Evolutionary conservation across 768 basidiomycete species (phyloP).

Genomic region (Rhodotorula graminis): DNA sequence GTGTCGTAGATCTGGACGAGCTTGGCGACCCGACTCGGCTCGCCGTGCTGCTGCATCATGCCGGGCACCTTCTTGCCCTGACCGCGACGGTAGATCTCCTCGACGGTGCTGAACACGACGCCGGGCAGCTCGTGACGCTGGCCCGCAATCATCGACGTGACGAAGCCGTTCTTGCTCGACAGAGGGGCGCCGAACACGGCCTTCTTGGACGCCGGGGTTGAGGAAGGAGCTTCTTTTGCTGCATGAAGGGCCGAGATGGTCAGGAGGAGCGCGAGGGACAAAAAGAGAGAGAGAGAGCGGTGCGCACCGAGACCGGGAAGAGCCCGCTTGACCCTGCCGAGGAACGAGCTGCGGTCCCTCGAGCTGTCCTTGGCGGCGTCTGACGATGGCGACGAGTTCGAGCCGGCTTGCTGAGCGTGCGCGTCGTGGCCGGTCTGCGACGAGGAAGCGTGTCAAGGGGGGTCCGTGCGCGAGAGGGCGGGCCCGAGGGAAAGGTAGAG

Average conservation of each 20-base stretch:
- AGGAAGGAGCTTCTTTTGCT: slow-evolving; percentile 12
- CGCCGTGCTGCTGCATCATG: slow-evolving; percentile 52
- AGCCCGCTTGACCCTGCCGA: slow-evolving; percentile 19
- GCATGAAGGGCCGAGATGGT: neutral
- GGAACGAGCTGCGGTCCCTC: slow-evolving; percentile 13
- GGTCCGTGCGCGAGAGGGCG: no score
- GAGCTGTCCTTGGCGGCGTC: neutral
- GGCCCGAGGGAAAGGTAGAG: no score
- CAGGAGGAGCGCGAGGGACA: neutral
- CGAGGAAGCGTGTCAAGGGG: neutral
- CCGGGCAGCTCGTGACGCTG: slow-evolving; percentile 40
- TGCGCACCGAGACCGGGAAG: neutral
- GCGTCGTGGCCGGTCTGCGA: slow-evolving; percentile 11
- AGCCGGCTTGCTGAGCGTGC: slow-evolving; percentile 21
- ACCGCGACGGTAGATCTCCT: slow-evolving; percentile 53
- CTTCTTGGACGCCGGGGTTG: slow-evolving; percentile 7
- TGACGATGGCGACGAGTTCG: neutral
- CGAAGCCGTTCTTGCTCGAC: slow-evolving; percentile 33
- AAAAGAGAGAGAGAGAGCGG: neutral
- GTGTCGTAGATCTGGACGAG: slow-evolving; percentile 51
- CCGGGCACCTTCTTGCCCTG: slow-evolving; percentile 50
- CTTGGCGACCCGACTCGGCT: slow-evolving; percentile 49
- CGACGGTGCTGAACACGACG: slow-evolving; percentile 44
- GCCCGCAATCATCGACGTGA: slow-evolving; percentile 24
- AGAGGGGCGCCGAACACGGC: slow-evolving; percentile 31